Percentiles rank a stretch among this genome's conserved stretches.
Conservation (phyloP, 2,329 filamentous ascomycete species). For the Parastagonospora nodorum region DNA sequence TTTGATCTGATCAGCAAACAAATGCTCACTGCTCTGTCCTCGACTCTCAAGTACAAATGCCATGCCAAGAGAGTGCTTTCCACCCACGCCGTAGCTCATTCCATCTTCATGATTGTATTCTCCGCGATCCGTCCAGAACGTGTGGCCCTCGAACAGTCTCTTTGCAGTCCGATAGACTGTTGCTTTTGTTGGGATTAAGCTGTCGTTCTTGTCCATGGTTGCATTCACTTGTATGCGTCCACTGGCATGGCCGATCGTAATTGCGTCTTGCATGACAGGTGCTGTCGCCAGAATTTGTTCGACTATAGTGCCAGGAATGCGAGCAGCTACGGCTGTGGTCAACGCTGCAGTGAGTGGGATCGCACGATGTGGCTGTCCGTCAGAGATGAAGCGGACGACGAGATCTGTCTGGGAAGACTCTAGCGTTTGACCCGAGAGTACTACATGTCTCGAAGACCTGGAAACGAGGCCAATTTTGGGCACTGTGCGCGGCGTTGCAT, state of each 20-base stretch:
- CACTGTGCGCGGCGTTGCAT: conserved; percentile 59
- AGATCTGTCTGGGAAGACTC: conserved; percentile 44
- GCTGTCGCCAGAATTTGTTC: conserved; percentile 34
- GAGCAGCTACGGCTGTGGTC: conserved; percentile 49
- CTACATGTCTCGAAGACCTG: conserved; percentile 41
- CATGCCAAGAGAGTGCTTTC: conserved; percentile 28
- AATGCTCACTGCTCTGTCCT: conserved; percentile 2
- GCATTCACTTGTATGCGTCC: conserved; percentile 18
- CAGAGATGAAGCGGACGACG: conserved; percentile 51
- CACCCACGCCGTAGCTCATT: conserved; percentile 6
- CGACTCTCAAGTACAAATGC: conserved; percentile 24
- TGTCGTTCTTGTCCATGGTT: background rate
- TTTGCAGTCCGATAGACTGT: conserved; percentile 37
- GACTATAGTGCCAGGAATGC: conserved; percentile 44
- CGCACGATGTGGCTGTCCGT: conserved; percentile 51
- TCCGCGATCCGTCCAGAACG: conserved; percentile 26
- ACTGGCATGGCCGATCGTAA: conserved; percentile 49
- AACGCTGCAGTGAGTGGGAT: conserved; percentile 51
- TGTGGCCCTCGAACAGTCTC: conserved; percentile 43
- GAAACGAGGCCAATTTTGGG: conserved; percentile 68
- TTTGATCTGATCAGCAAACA: background rate
- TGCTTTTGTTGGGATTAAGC: background rate
- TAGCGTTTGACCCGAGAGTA: conserved; percentile 47
- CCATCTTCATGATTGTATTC: background rate
- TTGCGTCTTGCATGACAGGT: conserved; percentile 29